Conservation (phyloP, 306 rosid genomes). For the Glycine soja region DNA sequence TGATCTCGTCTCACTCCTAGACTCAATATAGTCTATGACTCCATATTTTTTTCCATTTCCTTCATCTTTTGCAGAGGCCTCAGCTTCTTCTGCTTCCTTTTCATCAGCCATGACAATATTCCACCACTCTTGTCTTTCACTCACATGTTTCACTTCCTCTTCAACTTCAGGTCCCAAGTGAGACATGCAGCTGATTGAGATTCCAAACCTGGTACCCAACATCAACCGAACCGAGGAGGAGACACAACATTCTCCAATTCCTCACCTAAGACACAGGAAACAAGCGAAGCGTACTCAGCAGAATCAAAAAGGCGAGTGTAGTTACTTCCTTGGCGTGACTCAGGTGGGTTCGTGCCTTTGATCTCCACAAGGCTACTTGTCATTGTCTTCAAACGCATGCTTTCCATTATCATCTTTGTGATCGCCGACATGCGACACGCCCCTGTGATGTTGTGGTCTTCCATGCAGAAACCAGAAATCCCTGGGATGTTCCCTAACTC, state of each 20-base stretch:
- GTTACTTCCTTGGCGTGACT: too few relatives aligned
- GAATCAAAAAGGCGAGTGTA: background rate
- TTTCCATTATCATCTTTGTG: background rate
- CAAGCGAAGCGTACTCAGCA: background rate
- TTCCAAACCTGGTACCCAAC: background rate
- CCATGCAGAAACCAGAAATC: background rate
- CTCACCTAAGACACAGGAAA: background rate
- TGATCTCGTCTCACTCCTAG: too few relatives aligned
- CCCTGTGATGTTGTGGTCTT: background rate
- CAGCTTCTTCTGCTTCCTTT: background rate
- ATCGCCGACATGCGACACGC: conserved; percentile 6
- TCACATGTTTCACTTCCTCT: background rate
- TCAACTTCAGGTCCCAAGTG: background rate
- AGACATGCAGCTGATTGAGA: background rate
- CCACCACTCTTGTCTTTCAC: background rate
- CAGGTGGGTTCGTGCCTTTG: background rate
- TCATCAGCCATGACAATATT: background rate
- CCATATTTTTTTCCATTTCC: too few relatives aligned
- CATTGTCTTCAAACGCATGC: background rate
- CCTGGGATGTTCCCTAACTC: background rate
- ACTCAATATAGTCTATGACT: too few relatives aligned
- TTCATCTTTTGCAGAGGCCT: too few relatives aligned
- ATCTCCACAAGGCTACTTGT: background rate
- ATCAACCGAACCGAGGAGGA: background rate
- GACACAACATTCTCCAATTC: background rate